phyloP scores from a whole-genome alignment of 768 basidiomycete species.

The Tephrocybe sp. region DNA sequence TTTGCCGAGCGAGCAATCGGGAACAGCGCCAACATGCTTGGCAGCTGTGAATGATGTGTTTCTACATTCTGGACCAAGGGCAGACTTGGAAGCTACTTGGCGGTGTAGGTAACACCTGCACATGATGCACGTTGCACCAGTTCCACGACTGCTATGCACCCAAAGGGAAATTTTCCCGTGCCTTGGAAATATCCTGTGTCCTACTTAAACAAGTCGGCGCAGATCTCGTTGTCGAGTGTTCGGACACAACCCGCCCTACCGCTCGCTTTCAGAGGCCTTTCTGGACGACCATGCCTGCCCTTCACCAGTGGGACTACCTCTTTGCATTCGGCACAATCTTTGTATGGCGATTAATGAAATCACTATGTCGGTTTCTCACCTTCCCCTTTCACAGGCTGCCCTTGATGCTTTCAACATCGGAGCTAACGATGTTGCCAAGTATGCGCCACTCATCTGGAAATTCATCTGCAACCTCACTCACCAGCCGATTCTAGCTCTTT shows the following conservation, averaged over 20 bases:
- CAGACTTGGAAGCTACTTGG: neutral
- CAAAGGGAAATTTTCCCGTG: neutral
- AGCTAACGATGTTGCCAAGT: conserved; percentile 30
- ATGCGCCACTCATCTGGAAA: neutral
- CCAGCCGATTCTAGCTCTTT: conserved; percentile 19
- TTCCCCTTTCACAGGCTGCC: neutral
- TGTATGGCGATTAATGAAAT: conserved; percentile 1
- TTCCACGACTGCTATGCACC: neutral
- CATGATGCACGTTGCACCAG: neutral
- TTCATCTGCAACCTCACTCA: too few relatives aligned
- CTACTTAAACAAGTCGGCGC: neutral
- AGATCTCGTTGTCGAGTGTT: neutral
- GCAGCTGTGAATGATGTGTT: neutral
- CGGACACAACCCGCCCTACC: neutral
- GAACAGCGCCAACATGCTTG: too few relatives aligned
- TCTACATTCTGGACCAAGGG: neutral
- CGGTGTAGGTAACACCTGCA: neutral
- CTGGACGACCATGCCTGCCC: conserved; percentile 18
- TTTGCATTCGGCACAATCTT: conserved; percentile 27
- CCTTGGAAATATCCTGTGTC: neutral
- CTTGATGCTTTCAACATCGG: conserved; percentile 24
- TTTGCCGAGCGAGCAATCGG: too few relatives aligned
- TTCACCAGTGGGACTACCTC: conserved; percentile 29
- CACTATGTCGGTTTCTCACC: neutral
- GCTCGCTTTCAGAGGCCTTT: neutral